phyloP scores from a whole-genome alignment of 768 basidiomycete genomes.

The Asterophora lycoperdoides region DNA sequence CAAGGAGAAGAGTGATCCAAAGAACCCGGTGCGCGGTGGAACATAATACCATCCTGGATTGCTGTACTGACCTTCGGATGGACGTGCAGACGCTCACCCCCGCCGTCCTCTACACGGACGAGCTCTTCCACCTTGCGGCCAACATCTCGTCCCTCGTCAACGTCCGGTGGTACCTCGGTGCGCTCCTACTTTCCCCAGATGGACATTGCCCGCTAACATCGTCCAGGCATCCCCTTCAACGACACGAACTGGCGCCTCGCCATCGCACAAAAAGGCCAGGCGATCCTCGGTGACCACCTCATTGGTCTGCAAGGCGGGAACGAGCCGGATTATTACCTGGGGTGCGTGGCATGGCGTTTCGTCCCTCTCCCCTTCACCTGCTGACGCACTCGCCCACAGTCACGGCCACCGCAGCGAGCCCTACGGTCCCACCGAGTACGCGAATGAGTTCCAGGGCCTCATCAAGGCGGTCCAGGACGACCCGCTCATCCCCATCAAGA shows the following conservation, averaged over 20 bases:
- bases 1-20: slow-evolving; percentile 32
- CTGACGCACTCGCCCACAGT: slow-evolving; percentile 1
- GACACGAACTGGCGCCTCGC: slow-evolving; percentile 50
- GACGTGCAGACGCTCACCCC: slow-evolving; percentile 55
- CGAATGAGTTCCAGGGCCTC: slow-evolving; percentile 43
- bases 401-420: slow-evolving; percentile 21
- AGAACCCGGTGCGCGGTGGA: slow-evolving; percentile 22
- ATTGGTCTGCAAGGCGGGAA: slow-evolving; percentile 72
- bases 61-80: too few species aligned
- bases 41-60: too few species aligned
- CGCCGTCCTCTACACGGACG: slow-evolving; percentile 57
- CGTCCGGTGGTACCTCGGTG: slow-evolving; percentile 64
- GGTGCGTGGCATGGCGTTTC: slow-evolving; percentile 21
- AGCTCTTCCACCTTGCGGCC: slow-evolving; percentile 61
- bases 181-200: background rate
- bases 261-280: slow-evolving; percentile 55
- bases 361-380: background rate
- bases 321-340: slow-evolving; percentile 72
- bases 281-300: slow-evolving; percentile 59
- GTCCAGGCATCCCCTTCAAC: slow-evolving; percentile 59
- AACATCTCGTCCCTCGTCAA: slow-evolving; percentile 57
- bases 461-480: slow-evolving; percentile 35
- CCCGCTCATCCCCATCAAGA: slow-evolving; percentile 29
- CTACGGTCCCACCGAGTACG: slow-evolving; percentile 40
- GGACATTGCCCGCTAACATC: background rate